Conservation (phyloP, 2,329 filamentous ascomycete species). For the Pseudogymnoascus sp. region DNA sequence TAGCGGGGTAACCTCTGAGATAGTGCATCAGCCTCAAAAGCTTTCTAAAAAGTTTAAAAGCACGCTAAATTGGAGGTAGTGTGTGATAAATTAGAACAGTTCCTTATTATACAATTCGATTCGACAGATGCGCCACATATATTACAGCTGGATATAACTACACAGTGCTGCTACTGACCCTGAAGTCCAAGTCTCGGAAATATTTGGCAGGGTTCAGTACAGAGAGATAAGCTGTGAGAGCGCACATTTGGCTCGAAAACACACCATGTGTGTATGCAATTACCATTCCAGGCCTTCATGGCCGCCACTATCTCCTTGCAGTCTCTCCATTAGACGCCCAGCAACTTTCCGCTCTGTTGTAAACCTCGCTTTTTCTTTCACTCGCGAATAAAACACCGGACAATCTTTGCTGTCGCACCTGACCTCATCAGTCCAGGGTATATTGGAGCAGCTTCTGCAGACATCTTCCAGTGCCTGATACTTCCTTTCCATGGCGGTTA, state of each 20-base stretch:
- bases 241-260: neutral
- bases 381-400: slow-evolving; percentile 77
- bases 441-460: slow-evolving; percentile 71
- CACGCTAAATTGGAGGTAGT: neutral
- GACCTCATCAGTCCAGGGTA: slow-evolving; percentile 69
- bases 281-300: slow-evolving; percentile 25
- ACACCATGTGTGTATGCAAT: neutral
- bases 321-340: slow-evolving; percentile 33
- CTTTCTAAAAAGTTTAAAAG: neutral
- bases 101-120: neutral
- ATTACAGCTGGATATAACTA: neutral
- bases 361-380: slow-evolving; percentile 48
- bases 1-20: neutral
- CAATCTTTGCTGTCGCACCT: slow-evolving; percentile 86
- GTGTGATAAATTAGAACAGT: neutral
- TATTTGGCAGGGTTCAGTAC: neutral
- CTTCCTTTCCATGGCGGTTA: slow-evolving; percentile 55
- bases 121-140: neutral
- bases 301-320: slow-evolving; percentile 27
- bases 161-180: neutral
- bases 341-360: slow-evolving; percentile 30
- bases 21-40: neutral
- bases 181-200: neutral
- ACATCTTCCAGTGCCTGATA: slow-evolving; percentile 57
- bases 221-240: neutral